A percentile compares a stretch with the other conserved stretches of the same genome.
phyloP scores from a whole-genome alignment of 495 filamentous ascomycete species.

The Talaromyces ruber region DNA sequence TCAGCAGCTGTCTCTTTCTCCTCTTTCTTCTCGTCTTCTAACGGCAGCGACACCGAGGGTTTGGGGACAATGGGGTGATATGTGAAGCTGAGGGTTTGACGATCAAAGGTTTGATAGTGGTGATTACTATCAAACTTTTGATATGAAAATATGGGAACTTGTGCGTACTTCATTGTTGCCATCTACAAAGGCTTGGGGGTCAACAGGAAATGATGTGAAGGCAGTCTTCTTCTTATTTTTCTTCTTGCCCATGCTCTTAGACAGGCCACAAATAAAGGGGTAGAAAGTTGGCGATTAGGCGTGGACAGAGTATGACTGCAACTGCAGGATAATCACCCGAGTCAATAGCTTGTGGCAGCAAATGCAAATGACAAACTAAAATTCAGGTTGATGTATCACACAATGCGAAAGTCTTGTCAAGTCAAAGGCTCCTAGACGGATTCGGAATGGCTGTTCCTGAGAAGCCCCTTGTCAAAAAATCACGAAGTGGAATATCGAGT shows the following conservation, averaged over 20 bases:
- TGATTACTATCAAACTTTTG: conserved; percentile 23
- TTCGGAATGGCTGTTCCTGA: not conserved
- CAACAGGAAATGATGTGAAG: conserved; percentile 3
- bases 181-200: conserved; percentile 2
- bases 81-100: conserved; percentile 22
- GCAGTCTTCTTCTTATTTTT: conserved; percentile 7
- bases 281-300: not conserved
- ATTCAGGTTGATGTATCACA: not conserved
- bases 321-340: not conserved
- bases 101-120: conserved; percentile 33
- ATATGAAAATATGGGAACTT: conserved; percentile 31
- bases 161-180: conserved; percentile 31
- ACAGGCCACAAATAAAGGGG: not conserved
- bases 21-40: conserved; percentile 2
- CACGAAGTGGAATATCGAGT: not conserved
- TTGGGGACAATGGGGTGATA: conserved; percentile 24
- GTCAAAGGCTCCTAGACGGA: not conserved
- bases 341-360: not conserved
- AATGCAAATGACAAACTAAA: not conserved
- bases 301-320: not conserved
- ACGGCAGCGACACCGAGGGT: not conserved
- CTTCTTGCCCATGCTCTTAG: conserved; percentile 5
- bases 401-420: not conserved
- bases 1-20: conserved; percentile 6
- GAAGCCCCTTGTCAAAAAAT: not conserved